Base-by-base conservation (phyloP, 225 moss, liverwort and hornwort genomes). In the Anthoceros angustus region DNA sequence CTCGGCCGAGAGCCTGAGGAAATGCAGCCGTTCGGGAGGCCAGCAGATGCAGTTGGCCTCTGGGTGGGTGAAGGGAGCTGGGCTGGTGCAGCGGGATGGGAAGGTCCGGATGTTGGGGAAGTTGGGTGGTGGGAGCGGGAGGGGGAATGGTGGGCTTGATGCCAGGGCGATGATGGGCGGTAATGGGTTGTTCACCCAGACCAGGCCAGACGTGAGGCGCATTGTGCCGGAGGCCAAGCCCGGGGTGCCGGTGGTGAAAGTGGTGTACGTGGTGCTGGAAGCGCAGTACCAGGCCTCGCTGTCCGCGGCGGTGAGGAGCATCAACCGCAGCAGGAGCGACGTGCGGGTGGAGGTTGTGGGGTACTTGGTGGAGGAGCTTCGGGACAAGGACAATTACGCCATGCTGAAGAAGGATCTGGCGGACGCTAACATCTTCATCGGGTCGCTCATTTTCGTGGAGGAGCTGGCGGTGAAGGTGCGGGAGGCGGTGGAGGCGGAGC, bases 381-480 rank as follows among this genome's bases (percentile, higher is more conserved):
- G 98, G 5, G 98, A 98, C 49, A 83, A 83, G 68, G 91, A 82
- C 15, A 98, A 98, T 45, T 92, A 80, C 32, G 92, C 84, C 50
- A 76, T 76, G 9, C 91, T 98, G 39, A 76, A 82, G 43, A 89
- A 91, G 69, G 98, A 98, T 41, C 72, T 98, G 41, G 80, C 76
- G 43, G 87, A 92, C n/a, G 92, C 92, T 12, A 98, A 98, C 64
- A 69, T 98, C 40, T 98, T 98, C 49, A 98, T 98, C n/a, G 92
- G 98, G 4, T 98, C 98, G 0, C 81, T 98, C 26, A 98, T 98
- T 39, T 98, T 98, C 40, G 87, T 98, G 0, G 92, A 98, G 72
- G 98, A 98, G 75, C 73, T 98, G 25, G 98, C 98, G 8, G 73
- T 74, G 55, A 98, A 98, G 75, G 89, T 98, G 21, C 92, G 87